Percentiles rank a stretch among this genome's conserved stretches.
Evolutionary conservation across 2,329 filamentous ascomycete species (phyloP).

Genomic region (Emmonsiellopsis sp.): DNA sequence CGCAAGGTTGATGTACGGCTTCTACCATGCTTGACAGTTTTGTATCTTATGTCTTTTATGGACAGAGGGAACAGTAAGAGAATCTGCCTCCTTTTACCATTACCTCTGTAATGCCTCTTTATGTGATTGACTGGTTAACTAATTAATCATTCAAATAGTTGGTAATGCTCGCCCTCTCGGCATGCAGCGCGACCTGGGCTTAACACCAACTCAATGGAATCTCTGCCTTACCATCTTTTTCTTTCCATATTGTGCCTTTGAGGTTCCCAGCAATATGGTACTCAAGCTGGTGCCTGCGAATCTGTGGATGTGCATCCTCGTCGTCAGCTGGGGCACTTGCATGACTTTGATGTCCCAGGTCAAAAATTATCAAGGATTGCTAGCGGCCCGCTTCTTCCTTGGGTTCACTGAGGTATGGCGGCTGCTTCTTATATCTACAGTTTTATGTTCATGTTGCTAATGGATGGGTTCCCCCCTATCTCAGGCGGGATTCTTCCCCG

Average conservation of each 20-base stretch:
- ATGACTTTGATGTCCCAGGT: conserved; percentile 40
- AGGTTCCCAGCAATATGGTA: conserved; percentile 35
- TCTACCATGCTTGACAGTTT: too few species aligned
- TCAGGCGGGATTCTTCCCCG: conserved; percentile 42
- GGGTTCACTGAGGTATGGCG: conserved; percentile 36
- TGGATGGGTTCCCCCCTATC: too few species aligned
- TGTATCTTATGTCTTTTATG: too few species aligned
- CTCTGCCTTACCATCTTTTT: conserved; percentile 40
- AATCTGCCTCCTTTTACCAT: too few species aligned
- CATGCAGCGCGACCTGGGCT: conserved; percentile 17
- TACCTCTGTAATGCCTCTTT: too few species aligned
- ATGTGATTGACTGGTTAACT: too few species aligned
- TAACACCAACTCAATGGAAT: conserved; percentile 36
- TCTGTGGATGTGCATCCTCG: conserved; percentile 44
- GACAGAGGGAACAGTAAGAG: too few species aligned
- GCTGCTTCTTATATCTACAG: too few species aligned
- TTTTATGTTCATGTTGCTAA: too few species aligned
- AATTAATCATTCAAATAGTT: conserved; percentile 5
- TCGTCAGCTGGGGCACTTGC: conserved; percentile 25
- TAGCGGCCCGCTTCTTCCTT: conserved; percentile 39
- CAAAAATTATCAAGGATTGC: conserved; percentile 39
- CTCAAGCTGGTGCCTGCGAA: conserved; percentile 37
- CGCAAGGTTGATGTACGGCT: too few species aligned
- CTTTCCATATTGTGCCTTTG: conserved; percentile 28
- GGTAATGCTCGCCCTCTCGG: conserved; percentile 26